Base-by-base conservation (phyloP, 2,329 filamentous ascomycete genomes). In the Colletotrichum liriopes region DNA sequence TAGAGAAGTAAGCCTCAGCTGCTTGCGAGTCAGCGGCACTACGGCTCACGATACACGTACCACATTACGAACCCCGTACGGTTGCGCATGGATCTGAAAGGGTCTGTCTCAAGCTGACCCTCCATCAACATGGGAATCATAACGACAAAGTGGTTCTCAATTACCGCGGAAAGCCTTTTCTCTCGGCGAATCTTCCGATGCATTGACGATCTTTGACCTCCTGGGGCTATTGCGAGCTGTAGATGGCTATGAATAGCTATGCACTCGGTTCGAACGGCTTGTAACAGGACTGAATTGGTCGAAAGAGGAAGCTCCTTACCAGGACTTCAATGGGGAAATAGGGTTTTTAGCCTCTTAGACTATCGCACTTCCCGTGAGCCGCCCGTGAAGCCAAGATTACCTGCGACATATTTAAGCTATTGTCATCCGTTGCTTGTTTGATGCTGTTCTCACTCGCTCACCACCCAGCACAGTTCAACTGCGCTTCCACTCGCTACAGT, bases 401-500 rank as follows among this genome's bases (percentile, higher is more conserved):
- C 20, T 41, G 51, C 20, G 41, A 26, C 12, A n/a, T 72, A 72
- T 51, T 52, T 72, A 68, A 72, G 39, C 20, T 54, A 18, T 63
- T n/a, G 58, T 18, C 29, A n/a, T 45, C 69, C 43, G 54, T 29
- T 20, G 43, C 43, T 62, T 41, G 23, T 26, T 62, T 64, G 45
- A 52, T 26, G 18, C 37, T 39, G 68, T 72, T 41, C 39, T 32
- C 65, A 51, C 43, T 59, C 69, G 5, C 61, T 41, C 69, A 35
- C 45, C 47, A 59, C 23, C 59, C 65, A 69, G 37, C 54, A 59
- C 32, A 68, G 59, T 47, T 69, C 39, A 29, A 9, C 59, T 64
- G 52, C 39, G 69, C 65, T 60, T 64, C 32, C 69, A 51, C 61
- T 71, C 47, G 65, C 65, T 69, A 43, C 2, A 52, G 12, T 23